Evolutionary conservation across 345 rosid species (phyloP), one percentile per base, ranked within the genome.

Genomic region (Fremontodendron californicum): DNA sequence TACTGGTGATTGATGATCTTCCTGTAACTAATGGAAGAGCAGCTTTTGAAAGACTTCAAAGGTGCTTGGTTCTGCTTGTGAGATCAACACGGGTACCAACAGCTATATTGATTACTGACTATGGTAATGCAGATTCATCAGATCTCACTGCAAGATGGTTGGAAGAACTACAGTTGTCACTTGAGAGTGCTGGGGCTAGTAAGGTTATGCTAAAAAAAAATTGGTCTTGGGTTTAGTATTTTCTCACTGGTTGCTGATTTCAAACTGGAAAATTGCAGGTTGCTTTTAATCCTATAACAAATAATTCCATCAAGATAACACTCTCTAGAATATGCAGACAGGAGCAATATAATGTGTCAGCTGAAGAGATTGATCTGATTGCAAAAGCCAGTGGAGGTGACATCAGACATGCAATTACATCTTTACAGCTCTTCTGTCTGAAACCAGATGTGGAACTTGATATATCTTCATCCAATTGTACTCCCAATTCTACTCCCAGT

Each of bases 361-460:
- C 86, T 60, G 87, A 88, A 82, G 91, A 89, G 81, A 80, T 93
- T 82, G 96, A 96, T 87, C 78, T 88, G 79, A 86, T 93, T 65
- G 93, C 94, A 51, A 89, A 82, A 78, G 87, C 92, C 78, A 86
- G 98, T 81, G 97, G 98, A 80, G 99, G 98, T 62, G 99, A 96
- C 88, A 90, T 96, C 79, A 89, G 99, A 85, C 89, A 93, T 74
- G 99, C 97, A 40, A 89, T 96, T 75, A 88, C 93, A 65, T 89
- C 98, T 73, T 86, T 96, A 73, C 99, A 93, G 85, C 88, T 93
- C 81, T 89, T 85, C 61, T 92, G 90, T 58, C 76, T 89, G 81
- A 84, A 85, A 76, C 87, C 90, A 55, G 85, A 85, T 76, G 48
- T 55, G 19, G 58, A 70, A 83, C 74, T 73, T 52, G 77, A 75